These are phyloP conservation scores for Paraglomus brasilianum DNA, from an alignment of 192 early-diverging fungal genomes.

Conservation along the genomic window DNA sequence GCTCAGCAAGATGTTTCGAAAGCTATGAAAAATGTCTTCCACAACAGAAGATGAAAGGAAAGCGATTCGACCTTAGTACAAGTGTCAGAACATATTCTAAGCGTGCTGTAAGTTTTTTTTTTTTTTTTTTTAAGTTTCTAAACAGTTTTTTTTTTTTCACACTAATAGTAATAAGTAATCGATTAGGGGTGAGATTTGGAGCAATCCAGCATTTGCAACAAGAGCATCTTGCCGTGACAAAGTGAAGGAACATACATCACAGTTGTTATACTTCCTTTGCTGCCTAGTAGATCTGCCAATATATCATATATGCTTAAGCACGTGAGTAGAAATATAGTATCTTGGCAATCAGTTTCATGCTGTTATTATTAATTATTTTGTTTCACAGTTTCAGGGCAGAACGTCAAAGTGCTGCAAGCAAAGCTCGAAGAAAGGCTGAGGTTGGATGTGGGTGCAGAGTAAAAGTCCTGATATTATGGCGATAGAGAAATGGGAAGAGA, in stretches of 20 bases:
- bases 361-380: too few species aligned
- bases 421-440: neutral
- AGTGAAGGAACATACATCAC: conserved; percentile 25
- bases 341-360: too few species aligned
- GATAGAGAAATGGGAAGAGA: neutral
- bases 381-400: too few species aligned
- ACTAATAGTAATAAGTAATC: too few species aligned
- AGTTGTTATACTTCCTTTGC: conserved; percentile 8
- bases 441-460: neutral
- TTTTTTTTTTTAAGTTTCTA: too few species aligned
- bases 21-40: conserved; percentile 3
- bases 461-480: conserved; percentile 13
- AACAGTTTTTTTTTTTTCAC: too few species aligned
- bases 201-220: conserved; percentile 18
- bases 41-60: conserved; percentile 10
- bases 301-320: conserved; percentile 9
- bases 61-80: neutral
- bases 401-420: conserved; percentile 6
- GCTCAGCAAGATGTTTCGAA: neutral
- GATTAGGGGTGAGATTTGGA: conserved; percentile 20
- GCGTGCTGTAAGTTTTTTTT: neutral
- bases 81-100: conserved; percentile 10
- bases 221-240: conserved; percentile 1
- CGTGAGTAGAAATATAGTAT: too few species aligned
- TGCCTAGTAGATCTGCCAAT: conserved; percentile 20